These are phyloP conservation scores for Cucurbita maxima DNA, from an alignment of 306 rosid species.

Conservation along the genomic window DNA sequence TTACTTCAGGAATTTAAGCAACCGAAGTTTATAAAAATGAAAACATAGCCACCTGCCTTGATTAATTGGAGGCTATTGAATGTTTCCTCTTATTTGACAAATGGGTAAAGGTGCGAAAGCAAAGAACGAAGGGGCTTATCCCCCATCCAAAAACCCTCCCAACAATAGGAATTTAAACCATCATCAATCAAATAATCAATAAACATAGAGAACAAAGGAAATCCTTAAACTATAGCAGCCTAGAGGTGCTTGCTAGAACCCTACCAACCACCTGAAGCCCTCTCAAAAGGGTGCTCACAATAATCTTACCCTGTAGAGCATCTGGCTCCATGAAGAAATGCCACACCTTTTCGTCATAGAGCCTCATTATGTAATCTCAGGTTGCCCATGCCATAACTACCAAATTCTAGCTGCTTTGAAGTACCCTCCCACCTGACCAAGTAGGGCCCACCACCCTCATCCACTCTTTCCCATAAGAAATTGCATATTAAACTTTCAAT, in stretches of 20 bases:
- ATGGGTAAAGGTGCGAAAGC: background rate
- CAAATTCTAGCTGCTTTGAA: too few species aligned
- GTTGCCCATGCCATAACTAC: too few species aligned
- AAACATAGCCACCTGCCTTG: background rate
- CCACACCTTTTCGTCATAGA: background rate
- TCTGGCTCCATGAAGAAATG: background rate
- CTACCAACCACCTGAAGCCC: background rate
- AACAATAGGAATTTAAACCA: background rate
- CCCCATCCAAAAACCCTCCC: background rate
- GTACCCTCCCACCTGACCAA: too few species aligned
- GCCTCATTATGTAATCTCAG: too few species aligned
- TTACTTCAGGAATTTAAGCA: background rate
- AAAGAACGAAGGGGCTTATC: background rate
- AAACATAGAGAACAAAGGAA: background rate
- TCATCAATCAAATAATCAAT: background rate
- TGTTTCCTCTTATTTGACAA: background rate
- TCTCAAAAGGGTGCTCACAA: background rate
- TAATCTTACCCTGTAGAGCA: background rate
- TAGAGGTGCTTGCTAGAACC: background rate
- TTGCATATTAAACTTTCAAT: too few species aligned
- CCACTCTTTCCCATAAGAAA: too few species aligned
- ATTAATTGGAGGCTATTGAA: background rate
- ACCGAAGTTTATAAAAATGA: background rate
- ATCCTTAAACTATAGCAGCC: background rate
- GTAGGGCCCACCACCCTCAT: too few species aligned